phyloP scores from a whole-genome alignment of 495 filamentous ascomycete genomes.

The Parmelia sp. region DNA sequence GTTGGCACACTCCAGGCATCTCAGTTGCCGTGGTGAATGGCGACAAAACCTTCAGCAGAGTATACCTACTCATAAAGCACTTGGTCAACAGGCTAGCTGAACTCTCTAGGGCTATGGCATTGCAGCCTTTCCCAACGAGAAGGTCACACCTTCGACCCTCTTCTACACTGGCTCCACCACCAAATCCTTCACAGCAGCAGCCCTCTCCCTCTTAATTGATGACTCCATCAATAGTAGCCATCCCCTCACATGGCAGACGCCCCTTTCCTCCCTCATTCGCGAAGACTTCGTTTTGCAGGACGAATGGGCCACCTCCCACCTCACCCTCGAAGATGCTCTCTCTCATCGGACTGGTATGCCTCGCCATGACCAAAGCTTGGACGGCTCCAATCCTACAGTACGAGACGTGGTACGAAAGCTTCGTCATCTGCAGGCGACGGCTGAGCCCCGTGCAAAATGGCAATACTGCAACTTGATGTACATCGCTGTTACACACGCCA shows the following conservation, averaged over 20 bases:
- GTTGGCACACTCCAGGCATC: conserved; percentile 48
- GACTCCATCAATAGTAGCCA: conserved; percentile 29
- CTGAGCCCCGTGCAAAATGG: conserved; percentile 36
- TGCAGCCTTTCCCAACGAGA: conserved; percentile 33
- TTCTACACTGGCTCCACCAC: conserved; percentile 46
- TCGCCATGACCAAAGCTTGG: conserved; percentile 36
- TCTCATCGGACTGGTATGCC: conserved; percentile 47
- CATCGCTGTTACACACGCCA: conserved; percentile 36
- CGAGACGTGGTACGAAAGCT: conserved; percentile 36
- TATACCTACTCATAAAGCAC: conserved; percentile 23
- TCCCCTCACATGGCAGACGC: conserved; percentile 44
- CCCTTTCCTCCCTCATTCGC: conserved; percentile 42
- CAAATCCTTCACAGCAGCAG: conserved; percentile 51
- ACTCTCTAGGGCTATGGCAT: conserved; percentile 46
- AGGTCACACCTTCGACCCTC: conserved; percentile 41
- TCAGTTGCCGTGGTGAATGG: conserved; percentile 45
- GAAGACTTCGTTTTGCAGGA: conserved; percentile 49
- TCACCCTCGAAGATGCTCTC: conserved; percentile 47
- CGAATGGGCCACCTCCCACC: conserved; percentile 38
- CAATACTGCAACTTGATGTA: conserved; percentile 53
- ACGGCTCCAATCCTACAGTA: conserved; percentile 23
- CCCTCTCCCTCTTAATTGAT: conserved; percentile 42
- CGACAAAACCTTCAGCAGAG: conserved; percentile 39
- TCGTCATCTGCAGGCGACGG: conserved; percentile 37
- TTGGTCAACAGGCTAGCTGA: conserved; percentile 9